phyloP scores from a whole-genome alignment of 345 rosid genomes.

The Arabidopsis suecica region DNA sequence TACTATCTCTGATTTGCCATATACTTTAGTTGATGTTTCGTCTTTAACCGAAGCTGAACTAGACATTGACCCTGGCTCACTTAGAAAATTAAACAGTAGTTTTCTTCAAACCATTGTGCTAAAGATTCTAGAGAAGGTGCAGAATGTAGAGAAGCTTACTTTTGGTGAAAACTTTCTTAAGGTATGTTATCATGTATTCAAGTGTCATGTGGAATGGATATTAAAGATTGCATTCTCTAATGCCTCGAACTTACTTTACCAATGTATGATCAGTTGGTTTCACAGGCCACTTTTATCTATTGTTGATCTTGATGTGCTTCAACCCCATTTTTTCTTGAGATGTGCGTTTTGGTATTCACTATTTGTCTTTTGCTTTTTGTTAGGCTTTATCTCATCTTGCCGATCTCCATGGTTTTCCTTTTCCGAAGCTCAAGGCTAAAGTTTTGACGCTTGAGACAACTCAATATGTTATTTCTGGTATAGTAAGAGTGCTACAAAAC shows the following conservation, averaged over 20 bases:
- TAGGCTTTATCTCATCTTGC: slow-evolving; percentile 21
- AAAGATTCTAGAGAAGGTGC: slow-evolving; percentile 10
- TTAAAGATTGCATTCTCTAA: too few species aligned
- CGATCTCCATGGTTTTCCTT: background rate
- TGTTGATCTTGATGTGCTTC: too few species aligned
- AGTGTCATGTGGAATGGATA: too few species aligned
- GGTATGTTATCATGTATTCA: background rate
- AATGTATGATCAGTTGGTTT: too few species aligned
- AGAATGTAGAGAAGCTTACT: slow-evolving; percentile 21
- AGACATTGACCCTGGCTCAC: background rate
- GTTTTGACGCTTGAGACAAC: slow-evolving; percentile 16
- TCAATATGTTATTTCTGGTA: slow-evolving; percentile 34
- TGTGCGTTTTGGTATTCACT: too few species aligned
- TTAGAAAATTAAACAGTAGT: background rate
- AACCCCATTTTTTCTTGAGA: too few species aligned
- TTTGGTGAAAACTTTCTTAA: slow-evolving; percentile 13
- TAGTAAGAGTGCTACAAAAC: slow-evolving; percentile 21
- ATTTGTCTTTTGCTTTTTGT: background rate
- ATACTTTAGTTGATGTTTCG: slow-evolving; percentile 16
- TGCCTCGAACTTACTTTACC: too few species aligned
- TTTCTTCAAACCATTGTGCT: background rate
- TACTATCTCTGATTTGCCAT: background rate
- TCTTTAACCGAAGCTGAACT: slow-evolving; percentile 18
- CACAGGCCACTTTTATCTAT: too few species aligned
- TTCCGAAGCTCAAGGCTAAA: slow-evolving; percentile 10